Evolutionary conservation across 345 rosid genomes (phyloP).

Genomic region (Pugionium cornutum): DNA sequence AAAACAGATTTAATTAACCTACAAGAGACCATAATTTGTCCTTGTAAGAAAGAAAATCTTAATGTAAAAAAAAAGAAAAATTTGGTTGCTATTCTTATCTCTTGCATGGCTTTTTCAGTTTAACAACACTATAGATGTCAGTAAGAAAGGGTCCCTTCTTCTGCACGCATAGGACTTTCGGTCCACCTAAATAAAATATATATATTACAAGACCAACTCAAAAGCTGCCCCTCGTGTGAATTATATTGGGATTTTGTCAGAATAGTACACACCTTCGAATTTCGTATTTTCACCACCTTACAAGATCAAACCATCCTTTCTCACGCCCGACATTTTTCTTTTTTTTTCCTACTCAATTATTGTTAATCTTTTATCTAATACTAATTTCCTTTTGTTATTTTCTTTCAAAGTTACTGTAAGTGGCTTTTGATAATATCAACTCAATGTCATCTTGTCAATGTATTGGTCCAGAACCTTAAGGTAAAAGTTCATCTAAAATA

Average conservation of each 20-base stretch:
- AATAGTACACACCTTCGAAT: slow-evolving; percentile 28
- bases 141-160: slow-evolving; percentile 33
- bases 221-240: slow-evolving; percentile 39
- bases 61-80: not conserved
- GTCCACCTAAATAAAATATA: slow-evolving; percentile 12
- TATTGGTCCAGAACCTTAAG: too few relatives aligned
- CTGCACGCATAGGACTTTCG: slow-evolving; percentile 30
- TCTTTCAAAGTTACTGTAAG: too few relatives aligned
- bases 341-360: not conserved
- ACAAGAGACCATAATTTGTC: not conserved
- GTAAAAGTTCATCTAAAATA: too few relatives aligned
- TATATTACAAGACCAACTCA: slow-evolving; percentile 13
- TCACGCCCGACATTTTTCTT: not conserved
- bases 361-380: too few relatives aligned
- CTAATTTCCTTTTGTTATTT: too few relatives aligned
- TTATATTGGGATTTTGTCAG: slow-evolving; percentile 40
- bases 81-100: slow-evolving; percentile 5
- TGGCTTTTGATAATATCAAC: too few relatives aligned
- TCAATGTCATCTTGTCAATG: too few relatives aligned
- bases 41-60: not conserved
- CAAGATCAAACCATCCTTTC: slow-evolving; percentile 22
- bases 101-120: slow-evolving; percentile 31
- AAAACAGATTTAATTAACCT: too few relatives aligned
- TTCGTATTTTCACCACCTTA: slow-evolving; percentile 14
- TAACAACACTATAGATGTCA: slow-evolving; percentile 26